Base-by-base conservation (phyloP, 1,284 basidiomycete genomes). In the Ceratobasidium sp. region DNA sequence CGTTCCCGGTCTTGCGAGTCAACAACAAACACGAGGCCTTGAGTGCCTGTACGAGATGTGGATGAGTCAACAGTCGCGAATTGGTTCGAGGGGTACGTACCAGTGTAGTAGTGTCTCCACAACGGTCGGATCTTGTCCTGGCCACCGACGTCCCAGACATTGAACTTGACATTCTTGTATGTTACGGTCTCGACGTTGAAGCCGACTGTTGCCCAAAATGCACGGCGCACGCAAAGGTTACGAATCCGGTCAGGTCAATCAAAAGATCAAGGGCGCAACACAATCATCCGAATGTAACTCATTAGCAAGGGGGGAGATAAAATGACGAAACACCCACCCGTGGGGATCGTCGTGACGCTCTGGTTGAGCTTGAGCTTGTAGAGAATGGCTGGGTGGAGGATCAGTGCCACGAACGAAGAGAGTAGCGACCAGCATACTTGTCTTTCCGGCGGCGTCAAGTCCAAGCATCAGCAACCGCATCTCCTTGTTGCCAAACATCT, bases 111-210 rank as follows among this genome's bases (percentile, higher is more conserved):
- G 81, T 98, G 96, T 80, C 97, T 86, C 96, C 96, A 99, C 67
- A 99, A 84, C 54, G 97, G 97, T 73, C 97, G 86, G 77, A 98
- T 98, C 86, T 98, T 98, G 83, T 98, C 96, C 81, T 98, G 96
- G 42, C 96, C 97, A 79, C 97, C 97, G 70, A 99, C 97, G 79
- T 99, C 97, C 97, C 97, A 99, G 27, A 99, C 97, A 76, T 97
- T 99, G 85, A 99, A 99, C 78, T 96, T 97, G 78, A 99, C 96
- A 76, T 99, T 99, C 86, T 98, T 98, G 84, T 99, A 99, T 73
- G 96, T 97, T 73, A 99, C 97, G 12, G 97, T 99, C 83, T 99
- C 97, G 75, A 99, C 97, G 79, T 99, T 98, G 87, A 98, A 98
- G 22, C 95, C 95, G 73, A 85, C 94, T 93, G 75, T 49, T 42